Evolutionary conservation across 768 basidiomycete genomes (phyloP).

Genomic region (Mycena pura): DNA sequence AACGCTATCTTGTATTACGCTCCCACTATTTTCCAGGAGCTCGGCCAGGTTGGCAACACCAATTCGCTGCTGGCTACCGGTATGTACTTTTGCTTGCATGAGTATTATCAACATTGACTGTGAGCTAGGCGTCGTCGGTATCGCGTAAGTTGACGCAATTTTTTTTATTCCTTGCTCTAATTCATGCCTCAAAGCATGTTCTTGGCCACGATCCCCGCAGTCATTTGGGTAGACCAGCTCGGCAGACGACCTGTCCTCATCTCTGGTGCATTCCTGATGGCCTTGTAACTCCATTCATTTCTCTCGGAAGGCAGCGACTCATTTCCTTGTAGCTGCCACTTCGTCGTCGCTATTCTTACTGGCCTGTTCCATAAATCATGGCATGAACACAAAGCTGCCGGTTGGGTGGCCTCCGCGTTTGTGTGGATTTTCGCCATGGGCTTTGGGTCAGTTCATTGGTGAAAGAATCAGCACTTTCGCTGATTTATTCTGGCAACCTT

Average conservation of each 20-base stretch:
- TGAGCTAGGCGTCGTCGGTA: constrained; percentile 62
- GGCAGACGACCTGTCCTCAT: constrained; percentile 78
- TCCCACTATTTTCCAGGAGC: constrained; percentile 66
- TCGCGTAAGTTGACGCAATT: constrained; percentile 57
- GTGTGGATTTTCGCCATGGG: constrained; percentile 81
- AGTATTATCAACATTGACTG: background rate
- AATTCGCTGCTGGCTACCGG: constrained; percentile 62
- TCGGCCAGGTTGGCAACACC: constrained; percentile 68
- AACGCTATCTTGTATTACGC: constrained; percentile 83
- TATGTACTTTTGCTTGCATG: background rate
- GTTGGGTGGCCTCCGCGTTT: constrained; percentile 73
- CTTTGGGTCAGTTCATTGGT: constrained; percentile 32
- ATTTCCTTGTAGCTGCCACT: constrained; percentile 57
- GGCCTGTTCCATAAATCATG: constrained; percentile 65
- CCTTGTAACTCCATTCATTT: constrained; percentile 45
- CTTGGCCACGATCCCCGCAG: constrained; percentile 80
- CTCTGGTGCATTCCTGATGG: constrained; percentile 80
- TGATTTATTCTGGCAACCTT: constrained; percentile 41
- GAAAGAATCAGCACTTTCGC: background rate
- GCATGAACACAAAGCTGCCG: constrained; percentile 57
- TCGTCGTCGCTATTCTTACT: constrained; percentile 72
- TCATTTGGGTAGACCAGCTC: constrained; percentile 79
- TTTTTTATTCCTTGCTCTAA: background rate
- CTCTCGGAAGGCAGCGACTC: constrained; percentile 17
- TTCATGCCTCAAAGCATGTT: constrained; percentile 63